Percentiles rank a stretch among this genome's conserved stretches.
Evolutionary conservation across 495 filamentous ascomycete species (phyloP).

Genomic region (Penicillium psychrofluorescens): DNA sequence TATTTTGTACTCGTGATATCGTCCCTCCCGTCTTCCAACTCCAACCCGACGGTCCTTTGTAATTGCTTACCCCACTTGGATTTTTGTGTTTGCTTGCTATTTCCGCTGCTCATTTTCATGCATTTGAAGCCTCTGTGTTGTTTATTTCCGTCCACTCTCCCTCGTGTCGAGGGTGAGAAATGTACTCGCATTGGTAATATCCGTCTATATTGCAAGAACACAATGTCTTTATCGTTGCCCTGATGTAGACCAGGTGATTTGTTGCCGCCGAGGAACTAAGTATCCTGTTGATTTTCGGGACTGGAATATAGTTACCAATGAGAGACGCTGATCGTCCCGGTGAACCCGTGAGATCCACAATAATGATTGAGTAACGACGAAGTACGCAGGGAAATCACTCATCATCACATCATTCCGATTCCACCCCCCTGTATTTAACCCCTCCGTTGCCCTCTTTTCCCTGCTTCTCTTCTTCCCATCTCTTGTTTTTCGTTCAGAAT

Average conservation of each 20-base stretch:
- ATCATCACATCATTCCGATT: background rate
- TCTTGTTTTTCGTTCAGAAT: background rate
- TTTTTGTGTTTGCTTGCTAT: background rate
- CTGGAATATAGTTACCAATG: slow-evolving; percentile 7
- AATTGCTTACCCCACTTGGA: background rate
- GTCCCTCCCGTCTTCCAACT: background rate
- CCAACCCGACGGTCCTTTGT: slow-evolving; percentile 2
- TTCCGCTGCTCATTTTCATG: slow-evolving; percentile 1
- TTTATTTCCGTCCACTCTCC: too few species aligned
- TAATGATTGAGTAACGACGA: slow-evolving; percentile 1
- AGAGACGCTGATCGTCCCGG: background rate
- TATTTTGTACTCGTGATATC: too few species aligned
- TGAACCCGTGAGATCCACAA: background rate
- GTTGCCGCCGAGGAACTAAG: background rate
- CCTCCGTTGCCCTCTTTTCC: slow-evolving; percentile 6
- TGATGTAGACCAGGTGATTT: background rate
- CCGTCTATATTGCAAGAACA: too few species aligned
- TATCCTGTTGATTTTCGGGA: background rate
- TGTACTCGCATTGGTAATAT: too few species aligned
- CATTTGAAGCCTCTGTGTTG: slow-evolving; percentile 10
- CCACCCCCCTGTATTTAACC: slow-evolving; percentile 15
- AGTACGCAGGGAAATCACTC: background rate
- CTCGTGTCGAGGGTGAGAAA: too few species aligned
- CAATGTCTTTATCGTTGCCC: too few species aligned
- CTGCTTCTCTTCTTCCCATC: background rate